A percentile compares a stretch with the other conserved stretches of the same genome.
Conservation (phyloP, 176 grass and related monocot genomes). For the Carex parvula region DNA sequence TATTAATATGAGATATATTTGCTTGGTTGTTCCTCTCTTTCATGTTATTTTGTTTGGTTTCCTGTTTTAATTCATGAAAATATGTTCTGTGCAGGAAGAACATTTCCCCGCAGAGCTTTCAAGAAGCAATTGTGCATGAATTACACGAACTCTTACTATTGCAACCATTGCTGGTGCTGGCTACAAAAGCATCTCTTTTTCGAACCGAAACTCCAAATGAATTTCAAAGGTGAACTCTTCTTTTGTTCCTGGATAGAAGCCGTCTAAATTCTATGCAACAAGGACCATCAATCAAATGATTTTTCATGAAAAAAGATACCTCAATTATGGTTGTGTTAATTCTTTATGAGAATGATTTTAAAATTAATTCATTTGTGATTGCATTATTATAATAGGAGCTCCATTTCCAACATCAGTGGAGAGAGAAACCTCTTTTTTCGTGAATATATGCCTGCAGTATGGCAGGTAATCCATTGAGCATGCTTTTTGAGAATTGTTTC, state of each 20-base stretch:
- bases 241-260: background rate
- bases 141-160: conserved; percentile 53
- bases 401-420: conserved; percentile 13
- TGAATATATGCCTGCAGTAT: conserved; percentile 74
- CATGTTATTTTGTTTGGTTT: conserved; percentile 5
- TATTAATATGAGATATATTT: background rate
- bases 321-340: background rate
- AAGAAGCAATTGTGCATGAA: conserved; percentile 66
- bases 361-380: background rate
- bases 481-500: background rate
- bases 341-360: background rate
- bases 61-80: conserved; percentile 22
- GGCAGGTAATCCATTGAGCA: conserved; percentile 50
- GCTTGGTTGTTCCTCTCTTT: background rate
- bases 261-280: background rate
- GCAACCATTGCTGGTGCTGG: conserved; percentile 78
- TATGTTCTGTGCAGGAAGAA: conserved; percentile 44
- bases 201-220: conserved; percentile 42
- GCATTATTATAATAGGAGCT: background rate
- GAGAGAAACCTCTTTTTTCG: conserved; percentile 39
- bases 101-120: conserved; percentile 46
- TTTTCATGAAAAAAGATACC: background rate
- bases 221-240: conserved; percentile 43
- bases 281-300: background rate
- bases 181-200: conserved; percentile 65